phyloP scores from a whole-genome alignment of 1,139 yeast genomes.

The Saccharomyces hybrid region DNA sequence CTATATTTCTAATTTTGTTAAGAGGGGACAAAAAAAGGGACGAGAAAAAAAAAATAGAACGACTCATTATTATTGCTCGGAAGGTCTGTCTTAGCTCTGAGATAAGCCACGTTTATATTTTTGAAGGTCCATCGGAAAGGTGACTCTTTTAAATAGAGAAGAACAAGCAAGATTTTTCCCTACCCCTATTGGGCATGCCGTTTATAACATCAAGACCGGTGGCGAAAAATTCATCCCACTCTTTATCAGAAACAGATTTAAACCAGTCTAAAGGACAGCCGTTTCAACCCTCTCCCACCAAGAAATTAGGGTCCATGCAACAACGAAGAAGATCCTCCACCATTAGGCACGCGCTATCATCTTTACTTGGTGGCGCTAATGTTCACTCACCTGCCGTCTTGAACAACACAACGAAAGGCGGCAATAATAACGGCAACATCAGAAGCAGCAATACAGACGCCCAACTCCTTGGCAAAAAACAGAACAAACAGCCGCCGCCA shows the following conservation, averaged over 20 bases:
- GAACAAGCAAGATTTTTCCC: not conserved
- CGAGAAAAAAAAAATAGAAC: not conserved
- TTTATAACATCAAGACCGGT: not conserved
- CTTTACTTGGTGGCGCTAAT: conserved; percentile 13
- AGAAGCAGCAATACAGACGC: conserved; percentile 4
- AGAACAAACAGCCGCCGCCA: not conserved
- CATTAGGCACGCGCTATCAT: conserved; percentile 21
- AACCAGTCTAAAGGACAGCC: not conserved
- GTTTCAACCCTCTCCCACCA: not conserved
- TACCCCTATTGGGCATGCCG: not conserved
- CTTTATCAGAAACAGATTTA: not conserved
- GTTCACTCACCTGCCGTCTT: not conserved
- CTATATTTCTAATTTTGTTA: not conserved
- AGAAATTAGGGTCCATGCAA: not conserved
- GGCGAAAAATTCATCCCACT: not conserved
- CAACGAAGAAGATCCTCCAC: conserved; percentile 16
- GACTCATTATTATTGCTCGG: not conserved
- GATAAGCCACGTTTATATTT: not conserved
- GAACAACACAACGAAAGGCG: not conserved
- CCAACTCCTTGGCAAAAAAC: not conserved
- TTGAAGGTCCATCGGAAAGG: not conserved
- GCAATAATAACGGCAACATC: not conserved
- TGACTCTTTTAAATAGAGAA: not conserved
- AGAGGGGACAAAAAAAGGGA: not conserved
- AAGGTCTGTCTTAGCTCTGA: not conserved